A percentile compares a stretch with the other conserved stretches of the same genome.
Evolutionary conservation across 331 rosid genomes (phyloP).

Genomic region (Rosa hybrid): DNA sequence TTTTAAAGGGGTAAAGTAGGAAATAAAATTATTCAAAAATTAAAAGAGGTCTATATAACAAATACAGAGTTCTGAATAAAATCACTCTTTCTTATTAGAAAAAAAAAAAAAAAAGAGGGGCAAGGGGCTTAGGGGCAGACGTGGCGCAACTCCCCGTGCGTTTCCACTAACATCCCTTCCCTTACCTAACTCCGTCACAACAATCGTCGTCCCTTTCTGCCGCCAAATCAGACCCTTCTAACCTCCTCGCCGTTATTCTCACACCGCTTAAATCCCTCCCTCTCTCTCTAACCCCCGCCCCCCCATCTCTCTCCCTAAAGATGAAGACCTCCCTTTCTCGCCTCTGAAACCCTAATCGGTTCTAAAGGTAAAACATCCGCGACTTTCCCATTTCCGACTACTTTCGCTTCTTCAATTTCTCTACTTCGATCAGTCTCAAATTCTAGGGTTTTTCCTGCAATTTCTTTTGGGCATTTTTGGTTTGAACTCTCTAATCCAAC

Average conservation of each 20-base stretch:
- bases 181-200: constrained; percentile 13
- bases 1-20: too few species aligned
- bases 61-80: too few species aligned
- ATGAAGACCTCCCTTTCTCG: background rate
- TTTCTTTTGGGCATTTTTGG: background rate
- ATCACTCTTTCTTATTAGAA: too few species aligned
- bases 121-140: too few species aligned
- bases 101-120: too few species aligned
- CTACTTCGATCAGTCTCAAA: background rate
- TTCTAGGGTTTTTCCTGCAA: background rate
- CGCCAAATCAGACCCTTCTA: background rate
- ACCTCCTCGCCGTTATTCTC: constrained; percentile 13
- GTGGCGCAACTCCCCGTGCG: constrained; percentile 5
- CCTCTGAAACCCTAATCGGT: constrained; percentile 11
- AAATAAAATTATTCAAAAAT: too few species aligned
- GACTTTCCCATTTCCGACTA: background rate
- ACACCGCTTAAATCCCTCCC: background rate
- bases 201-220: background rate
- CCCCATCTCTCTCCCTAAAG: background rate
- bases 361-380: background rate
- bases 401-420: background rate
- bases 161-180: background rate
- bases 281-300: background rate
- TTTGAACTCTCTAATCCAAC: background rate
- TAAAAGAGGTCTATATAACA: too few species aligned